Evolutionary conservation across 139 green algal genomes (phyloP), one percentile per base, ranked within the genome.

Genomic region (Nannochloris sp.): DNA sequence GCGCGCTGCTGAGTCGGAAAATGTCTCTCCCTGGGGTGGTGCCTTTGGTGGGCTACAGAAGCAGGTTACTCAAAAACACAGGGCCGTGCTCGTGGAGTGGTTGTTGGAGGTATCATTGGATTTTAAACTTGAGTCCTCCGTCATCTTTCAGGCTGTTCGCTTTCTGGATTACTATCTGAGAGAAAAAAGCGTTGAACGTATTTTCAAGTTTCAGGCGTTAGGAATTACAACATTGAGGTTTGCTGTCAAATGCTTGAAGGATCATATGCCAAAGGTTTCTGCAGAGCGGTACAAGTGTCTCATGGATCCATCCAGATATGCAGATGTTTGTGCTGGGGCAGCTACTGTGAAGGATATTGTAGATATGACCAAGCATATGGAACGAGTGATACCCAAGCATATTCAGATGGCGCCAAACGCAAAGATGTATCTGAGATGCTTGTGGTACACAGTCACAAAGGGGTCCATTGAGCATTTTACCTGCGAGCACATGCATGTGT

Each of bases 91-190:
- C 1, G 67, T 57, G 4, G 75, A 84, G 53, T 84, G 78, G 78
- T 59, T 84, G 51, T 76, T 58, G 46, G 78, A 84, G 75, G 78
- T 83, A 48, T 70, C 72, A 21, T 82, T 70, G 50, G 79, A 86
- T 44, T 87, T 80, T 80, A 24, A 79, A 34, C 61, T 84, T 15
- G 81, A 87, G 34, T 75, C 61, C 18, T 75, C 78, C 2, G 57
- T 87, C 4, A 64, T 81, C 8, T 86, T 81, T 68, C 69, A 81
- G 36, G 81, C 75, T 18, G 73, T 78, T 24, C 50, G 59, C 44
- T 86, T 84, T 58, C 73, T 87, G 7, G 81, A 87, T 50, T 62
- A 76, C 58, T 86, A 73, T 60, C 61, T 87, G 25, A 54, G 43
- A 12, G 23, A 61, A n/a, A 46, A 61, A 16, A 24, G 15, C 1